phyloP scores from a whole-genome alignment of 2,329 filamentous ascomycete genomes.

The Alternaria atra region DNA sequence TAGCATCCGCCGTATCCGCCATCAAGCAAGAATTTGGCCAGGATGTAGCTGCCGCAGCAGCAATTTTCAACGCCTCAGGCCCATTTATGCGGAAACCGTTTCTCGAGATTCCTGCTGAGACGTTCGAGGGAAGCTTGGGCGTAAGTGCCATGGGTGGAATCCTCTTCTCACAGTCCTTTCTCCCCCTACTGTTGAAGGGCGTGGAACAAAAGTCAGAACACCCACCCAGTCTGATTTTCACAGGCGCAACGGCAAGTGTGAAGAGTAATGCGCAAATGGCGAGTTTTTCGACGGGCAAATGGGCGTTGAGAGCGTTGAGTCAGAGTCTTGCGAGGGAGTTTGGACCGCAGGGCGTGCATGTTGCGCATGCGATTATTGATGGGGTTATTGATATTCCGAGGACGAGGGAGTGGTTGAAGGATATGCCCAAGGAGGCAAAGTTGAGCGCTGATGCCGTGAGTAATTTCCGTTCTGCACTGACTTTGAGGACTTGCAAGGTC shows the following conservation, averaged over 20 bases:
- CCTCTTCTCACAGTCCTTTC: constrained; percentile 74
- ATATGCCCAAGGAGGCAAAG: constrained; percentile 69
- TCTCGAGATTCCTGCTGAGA: constrained; percentile 66
- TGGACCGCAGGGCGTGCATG: constrained; percentile 81
- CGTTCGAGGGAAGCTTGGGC: constrained; percentile 62
- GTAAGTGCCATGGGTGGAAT: constrained; percentile 70
- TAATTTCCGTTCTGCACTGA: constrained; percentile 20
- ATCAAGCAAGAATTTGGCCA: constrained; percentile 68
- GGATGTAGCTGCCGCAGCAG: constrained; percentile 61
- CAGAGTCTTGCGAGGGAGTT: constrained; percentile 85
- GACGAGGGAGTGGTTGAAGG: constrained; percentile 68
- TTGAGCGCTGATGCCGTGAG: constrained; percentile 77
- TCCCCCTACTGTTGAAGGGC: constrained; percentile 75
- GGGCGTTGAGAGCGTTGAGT: constrained; percentile 75
- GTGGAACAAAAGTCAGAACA: constrained; percentile 60
- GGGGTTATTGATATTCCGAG: constrained; percentile 83
- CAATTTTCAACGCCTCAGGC: constrained; percentile 75
- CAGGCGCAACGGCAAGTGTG: constrained; percentile 83
- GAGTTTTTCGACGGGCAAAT: constrained; percentile 81
- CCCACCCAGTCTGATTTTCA: constrained; percentile 84
- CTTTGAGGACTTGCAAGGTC: not conserved
- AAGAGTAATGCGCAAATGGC: constrained; percentile 75
- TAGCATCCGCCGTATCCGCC: constrained; percentile 68
- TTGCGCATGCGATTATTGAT: constrained; percentile 83
- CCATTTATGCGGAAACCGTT: constrained; percentile 68